Base-by-base conservation (phyloP, 2,329 filamentous ascomycete species). In the Eutypa lata region DNA sequence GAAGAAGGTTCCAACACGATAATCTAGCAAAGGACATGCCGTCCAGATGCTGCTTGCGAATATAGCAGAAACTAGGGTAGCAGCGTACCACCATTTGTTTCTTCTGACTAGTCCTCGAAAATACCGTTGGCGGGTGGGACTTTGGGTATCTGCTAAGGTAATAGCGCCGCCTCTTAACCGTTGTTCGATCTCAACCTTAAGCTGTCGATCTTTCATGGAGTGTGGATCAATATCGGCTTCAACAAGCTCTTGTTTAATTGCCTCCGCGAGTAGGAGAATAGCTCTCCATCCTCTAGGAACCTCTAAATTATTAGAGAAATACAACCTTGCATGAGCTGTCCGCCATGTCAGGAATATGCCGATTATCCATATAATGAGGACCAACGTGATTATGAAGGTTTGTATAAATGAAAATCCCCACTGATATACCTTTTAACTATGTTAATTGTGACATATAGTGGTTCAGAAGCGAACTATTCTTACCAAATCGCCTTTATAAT, bases 381-480 rank as follows among this genome's bases (percentile, higher is more conserved):
- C 21, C 1, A 54, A 11, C 1, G 61, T 3, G 3, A 53, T 37
- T 10, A 61, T 45, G 28, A 61, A 59, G 2, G 60, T 42, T 44
- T 66, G 64, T 38, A 66, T 46, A 19, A 55, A 65, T 2, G 64
- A 65, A 47, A 66, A 65, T 2, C 63, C 64, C 62, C 63, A 67
- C 10, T 31, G 26, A 31, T 31, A 31, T 10, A 31, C 26, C 26
- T 31, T 31, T 5, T 31, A 31, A 10, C 26, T 31, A 31, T 31
- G 26, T 31, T 31, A 31, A 31, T 10, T 31, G 26, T 6, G 10
- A 10, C 10, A 6, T 10, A 31, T 6, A 31, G 26, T 31, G 26
- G 6, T 31, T 31, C 6, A 6, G 26, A 5, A 31, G 5, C 5
- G 10, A 31, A 31, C 26, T 6, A 5, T 10, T 31, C 26, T 31